Evolutionary conservation across 2,329 filamentous ascomycete genomes (phyloP).

Genomic region (Drechslerella coelobrocha): DNA sequence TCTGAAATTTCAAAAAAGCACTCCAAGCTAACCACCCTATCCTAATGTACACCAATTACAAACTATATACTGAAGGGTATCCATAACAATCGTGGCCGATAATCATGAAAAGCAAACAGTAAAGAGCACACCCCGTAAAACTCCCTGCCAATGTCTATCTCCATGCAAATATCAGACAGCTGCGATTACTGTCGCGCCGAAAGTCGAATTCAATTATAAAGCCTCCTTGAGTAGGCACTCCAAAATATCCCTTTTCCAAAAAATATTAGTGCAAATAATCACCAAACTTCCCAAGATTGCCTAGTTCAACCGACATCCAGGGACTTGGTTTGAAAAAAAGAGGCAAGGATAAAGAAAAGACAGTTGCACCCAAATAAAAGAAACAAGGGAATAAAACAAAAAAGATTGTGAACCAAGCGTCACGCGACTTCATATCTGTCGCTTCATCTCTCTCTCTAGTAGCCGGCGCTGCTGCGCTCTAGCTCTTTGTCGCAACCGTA

Average conservation of each 20-base stretch:
- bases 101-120: slow-evolving; percentile 15
- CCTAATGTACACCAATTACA: slow-evolving; percentile 19
- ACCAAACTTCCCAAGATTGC: too few relatives aligned
- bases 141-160: slow-evolving; percentile 16
- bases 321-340: too few relatives aligned
- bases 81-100: slow-evolving; percentile 43
- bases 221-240: too few relatives aligned
- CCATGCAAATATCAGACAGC: neutral
- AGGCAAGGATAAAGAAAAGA: neutral
- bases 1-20: too few relatives aligned
- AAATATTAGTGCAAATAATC: neutral
- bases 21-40: neutral
- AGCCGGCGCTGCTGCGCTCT: slow-evolving; percentile 31
- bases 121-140: slow-evolving; percentile 17
- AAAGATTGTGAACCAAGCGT: slow-evolving; percentile 2
- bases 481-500: slow-evolving; percentile 28
- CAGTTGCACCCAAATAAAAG: neutral
- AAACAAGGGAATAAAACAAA: slow-evolving; percentile 1
- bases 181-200: neutral
- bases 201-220: too few relatives aligned
- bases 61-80: slow-evolving; percentile 41
- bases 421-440: slow-evolving; percentile 44
- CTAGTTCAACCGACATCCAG: too few relatives aligned
- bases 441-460: slow-evolving; percentile 50
- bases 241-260: slow-evolving; percentile 2